Percentiles rank a stretch among this genome's conserved stretches.
These are phyloP conservation scores for Tolypocladium album DNA, from an alignment of 2,329 filamentous ascomycete genomes.

Conservation along the genomic window DNA sequence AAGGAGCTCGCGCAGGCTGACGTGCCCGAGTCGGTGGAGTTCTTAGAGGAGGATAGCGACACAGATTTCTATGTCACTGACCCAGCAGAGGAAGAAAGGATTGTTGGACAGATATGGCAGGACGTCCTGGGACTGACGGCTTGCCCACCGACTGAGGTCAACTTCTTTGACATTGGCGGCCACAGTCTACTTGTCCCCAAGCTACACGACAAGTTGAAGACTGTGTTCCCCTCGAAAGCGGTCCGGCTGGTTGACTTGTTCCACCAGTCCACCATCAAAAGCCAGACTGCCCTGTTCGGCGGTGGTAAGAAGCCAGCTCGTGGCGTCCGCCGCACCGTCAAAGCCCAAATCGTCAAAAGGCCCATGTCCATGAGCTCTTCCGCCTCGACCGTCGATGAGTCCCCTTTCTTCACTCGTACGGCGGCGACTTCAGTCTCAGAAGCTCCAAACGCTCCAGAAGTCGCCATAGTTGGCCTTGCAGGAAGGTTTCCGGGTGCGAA, in stretches of 20 bases:
- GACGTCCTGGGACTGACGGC: background rate
- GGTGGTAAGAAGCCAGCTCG: background rate
- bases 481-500: conserved; percentile 4
- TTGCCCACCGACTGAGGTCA: conserved; percentile 1
- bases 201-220: conserved; percentile 5
- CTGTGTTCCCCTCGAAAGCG: conserved; percentile 1
- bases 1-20: background rate
- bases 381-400: background rate
- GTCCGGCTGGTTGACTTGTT: conserved; percentile 5
- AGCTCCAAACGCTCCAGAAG: conserved; percentile 1
- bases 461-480: conserved; percentile 3
- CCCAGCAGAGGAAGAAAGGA: background rate
- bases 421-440: conserved; percentile 6
- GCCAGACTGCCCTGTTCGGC: conserved; percentile 1
- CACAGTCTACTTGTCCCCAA: conserved; percentile 6
- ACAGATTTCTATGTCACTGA: background rate
- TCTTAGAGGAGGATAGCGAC: background rate
- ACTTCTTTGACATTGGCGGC: conserved; percentile 9
- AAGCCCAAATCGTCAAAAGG: background rate
- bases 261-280: conserved; percentile 4
- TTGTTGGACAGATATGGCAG: background rate
- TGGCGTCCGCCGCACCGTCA: background rate
- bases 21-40: background rate
- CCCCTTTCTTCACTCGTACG: background rate
- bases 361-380: background rate